These are phyloP conservation scores for Colletotrichum abscissum DNA, from an alignment of 2,329 filamentous ascomycete genomes.

Conservation along the genomic window DNA sequence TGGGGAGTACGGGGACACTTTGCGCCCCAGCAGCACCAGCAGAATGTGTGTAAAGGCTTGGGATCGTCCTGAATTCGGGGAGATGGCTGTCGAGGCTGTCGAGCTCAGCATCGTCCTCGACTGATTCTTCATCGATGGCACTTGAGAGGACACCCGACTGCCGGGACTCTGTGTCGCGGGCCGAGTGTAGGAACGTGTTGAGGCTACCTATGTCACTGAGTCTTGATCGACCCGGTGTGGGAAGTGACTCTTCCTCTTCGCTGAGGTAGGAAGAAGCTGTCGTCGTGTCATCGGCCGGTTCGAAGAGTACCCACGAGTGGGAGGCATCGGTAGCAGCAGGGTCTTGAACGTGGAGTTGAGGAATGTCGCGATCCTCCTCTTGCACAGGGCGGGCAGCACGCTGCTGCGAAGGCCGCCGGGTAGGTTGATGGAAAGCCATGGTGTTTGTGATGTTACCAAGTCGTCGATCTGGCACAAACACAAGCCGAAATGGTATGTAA, in stretches of 20 bases:
- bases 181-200: slow-evolving; percentile 74
- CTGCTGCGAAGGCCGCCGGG: slow-evolving; percentile 60
- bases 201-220: slow-evolving; percentile 86
- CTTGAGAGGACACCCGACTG: slow-evolving; percentile 52
- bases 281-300: slow-evolving; percentile 70
- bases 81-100: slow-evolving; percentile 95
- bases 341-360: slow-evolving; percentile 35
- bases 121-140: slow-evolving; percentile 49
- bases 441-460: slow-evolving; percentile 22
- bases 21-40: slow-evolving; percentile 62
- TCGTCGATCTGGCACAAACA: slow-evolving; percentile 7
- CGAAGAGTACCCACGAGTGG: slow-evolving; percentile 97
- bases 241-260: slow-evolving; percentile 73
- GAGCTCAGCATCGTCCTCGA: slow-evolving; percentile 80
- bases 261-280: slow-evolving; percentile 77
- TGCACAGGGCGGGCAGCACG: slow-evolving; percentile 56
- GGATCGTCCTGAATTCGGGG: slow-evolving; percentile 82
- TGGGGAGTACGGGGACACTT: slow-evolving; percentile 80
- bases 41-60: slow-evolving; percentile 52
- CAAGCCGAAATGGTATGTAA: background rate
- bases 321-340: slow-evolving; percentile 62
- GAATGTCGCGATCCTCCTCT: slow-evolving; percentile 52
- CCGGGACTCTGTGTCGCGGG: slow-evolving; percentile 57
- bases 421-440: slow-evolving; percentile 72
- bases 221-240: slow-evolving; percentile 76